Evolutionary conservation across 208 protist species (phyloP), one percentile per base, ranked within the genome.

Genomic region (Naegleria lovaniensis): DNA sequence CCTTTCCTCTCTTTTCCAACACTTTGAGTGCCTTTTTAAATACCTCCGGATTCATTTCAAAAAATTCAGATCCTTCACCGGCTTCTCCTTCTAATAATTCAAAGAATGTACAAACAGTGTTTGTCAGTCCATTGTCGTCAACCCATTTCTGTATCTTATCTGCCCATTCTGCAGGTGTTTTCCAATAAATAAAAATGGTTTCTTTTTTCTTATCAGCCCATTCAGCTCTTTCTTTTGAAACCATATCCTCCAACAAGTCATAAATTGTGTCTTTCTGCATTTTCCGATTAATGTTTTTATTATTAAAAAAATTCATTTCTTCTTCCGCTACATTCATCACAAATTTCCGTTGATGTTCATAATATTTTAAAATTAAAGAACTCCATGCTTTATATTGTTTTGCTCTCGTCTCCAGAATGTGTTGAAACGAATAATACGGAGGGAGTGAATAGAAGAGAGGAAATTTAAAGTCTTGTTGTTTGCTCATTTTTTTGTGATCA

Each of bases 51-150:
- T 91, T 41, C 40, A 91, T 36, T 41, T 13, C 83, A 83, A 51
- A 41, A 90, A 91, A 91, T 75, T 91, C 90, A 19, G 41, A 19
- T 59, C 84, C 84, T 51, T 87, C 75, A 29, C 59, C 52, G 36
- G 43, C 39, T 38, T 91, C 90, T n/a, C 83, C 90, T 40, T 85
- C 41, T n/a, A 41, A 16, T 39, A 91, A 59, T 91, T 91, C 79
- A 79, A 67, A 91, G 9, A 90, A 22, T 41, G 90, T 91, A 91
- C 9, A 75, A 59, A 91, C 83, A 48, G 41, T 41, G 43, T 43
- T 79, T 38, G 9, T n/a, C 3, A 39, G 9, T 39, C 90, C 90
- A 0, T 7, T 90, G 5, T 87, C 38, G n/a, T 55, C 33, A 4
- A 48, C 41, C 79, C 67, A 85, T 38, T 67, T 59, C 7, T 48